Evolutionary conservation across 2,329 filamentous ascomycete species (phyloP).

Genomic region (Pseudocercospora vitis): DNA sequence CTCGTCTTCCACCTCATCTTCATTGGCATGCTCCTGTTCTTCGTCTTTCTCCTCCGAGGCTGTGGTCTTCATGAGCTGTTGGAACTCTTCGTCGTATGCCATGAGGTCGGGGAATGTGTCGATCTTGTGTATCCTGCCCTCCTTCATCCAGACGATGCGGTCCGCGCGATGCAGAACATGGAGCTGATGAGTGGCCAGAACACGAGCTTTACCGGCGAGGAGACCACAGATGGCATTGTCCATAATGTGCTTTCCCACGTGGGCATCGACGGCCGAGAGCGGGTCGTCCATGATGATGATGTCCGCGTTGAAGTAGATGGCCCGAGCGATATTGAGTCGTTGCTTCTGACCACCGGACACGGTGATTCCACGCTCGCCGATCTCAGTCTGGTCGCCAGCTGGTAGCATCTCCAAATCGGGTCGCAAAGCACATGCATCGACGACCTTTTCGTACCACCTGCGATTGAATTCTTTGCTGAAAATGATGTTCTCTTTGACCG

Average conservation of each 20-base stretch:
- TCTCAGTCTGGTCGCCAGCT: constrained; percentile 82
- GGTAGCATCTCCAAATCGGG: constrained; percentile 93
- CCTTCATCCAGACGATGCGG: constrained; percentile 89
- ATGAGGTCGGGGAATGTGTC: constrained; percentile 91
- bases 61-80: constrained; percentile 77
- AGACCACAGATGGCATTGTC: constrained; percentile 91
- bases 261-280: constrained; percentile 57
- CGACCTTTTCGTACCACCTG: constrained; percentile 79
- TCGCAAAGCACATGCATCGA: constrained; percentile 79
- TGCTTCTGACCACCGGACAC: constrained; percentile 96
- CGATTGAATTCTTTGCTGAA: constrained; percentile 76
- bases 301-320: constrained; percentile 65
- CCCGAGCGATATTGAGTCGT: constrained; percentile 86
- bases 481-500: constrained; percentile 81
- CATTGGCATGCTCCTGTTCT: constrained; percentile 49
- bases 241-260: constrained; percentile 72
- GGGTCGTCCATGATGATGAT: constrained; percentile 66
- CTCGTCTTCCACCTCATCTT: constrained; percentile 58
- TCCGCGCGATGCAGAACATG: constrained; percentile 90
- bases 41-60: constrained; percentile 55
- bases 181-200: constrained; percentile 91
- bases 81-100: constrained; percentile 73
- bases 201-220: constrained; percentile 82
- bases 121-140: constrained; percentile 77
- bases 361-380: constrained; percentile 92